Evolutionary conservation across 352 stramenopile genomes (phyloP), one percentile per base, ranked within the genome.

Genomic region (Phytophthora rubi): DNA sequence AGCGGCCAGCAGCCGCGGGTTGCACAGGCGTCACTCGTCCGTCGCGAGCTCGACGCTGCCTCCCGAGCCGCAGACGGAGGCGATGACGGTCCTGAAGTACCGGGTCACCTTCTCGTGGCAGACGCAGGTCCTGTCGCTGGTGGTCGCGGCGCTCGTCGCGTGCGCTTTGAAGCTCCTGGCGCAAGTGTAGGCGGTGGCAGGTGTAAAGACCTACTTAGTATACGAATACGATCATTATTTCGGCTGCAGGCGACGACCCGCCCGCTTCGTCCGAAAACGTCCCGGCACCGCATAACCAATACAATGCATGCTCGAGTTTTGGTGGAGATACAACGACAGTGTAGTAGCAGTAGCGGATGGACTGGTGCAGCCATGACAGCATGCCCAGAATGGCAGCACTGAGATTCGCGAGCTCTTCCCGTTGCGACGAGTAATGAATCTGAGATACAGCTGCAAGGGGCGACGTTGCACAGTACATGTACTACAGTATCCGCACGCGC

Each of bases 201-300:
- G 57, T 65, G 62, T 65, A 75, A 65, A 62, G 28, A 60, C 35
- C 39, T 16, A 47, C 10, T 21, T 54, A 62, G 52, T 77, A 65
- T 71, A 75, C 61, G 61, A 68, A 70, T 66, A 66, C 70, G 56
- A 67, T 68, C 70, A 73, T 70, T 73, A 57, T 69, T 62, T 48
- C 53, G 28, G 39, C 44, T 59, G 30, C 10, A 37, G 30, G 39
- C 39, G 32, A 48, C 23, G 23, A 26, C 23, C 23, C 23, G 28
- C 37, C 16, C 37, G 5, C n/a, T 15, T 51, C n/a, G 53, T 28
- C 37, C 35, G 35, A 72, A 55, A 63, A 68, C 30, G 33, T 39
- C 68, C 51, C 18, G 45, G 33, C 52, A 59, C 28, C 33, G 47
- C 63, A 60, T 62, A 68, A 73, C 33, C 52, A 55, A 58, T 33